Evolutionary conservation across 352 stramenopile species (phyloP).

Genomic region (Pythium myriotylum): DNA sequence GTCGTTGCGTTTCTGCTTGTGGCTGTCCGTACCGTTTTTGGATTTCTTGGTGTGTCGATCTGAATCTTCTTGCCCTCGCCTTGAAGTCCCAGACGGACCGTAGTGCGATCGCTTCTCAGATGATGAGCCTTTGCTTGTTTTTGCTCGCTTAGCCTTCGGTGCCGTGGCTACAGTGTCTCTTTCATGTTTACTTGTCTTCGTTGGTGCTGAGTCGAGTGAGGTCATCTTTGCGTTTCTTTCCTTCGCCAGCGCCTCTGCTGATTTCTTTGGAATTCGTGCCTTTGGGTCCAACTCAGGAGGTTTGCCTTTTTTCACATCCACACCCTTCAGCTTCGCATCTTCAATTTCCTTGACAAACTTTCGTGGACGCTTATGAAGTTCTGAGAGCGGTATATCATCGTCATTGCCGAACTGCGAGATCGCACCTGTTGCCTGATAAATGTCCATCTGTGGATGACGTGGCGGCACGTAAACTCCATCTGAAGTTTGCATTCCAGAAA

Average conservation of each 20-base stretch:
- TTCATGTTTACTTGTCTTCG: background rate
- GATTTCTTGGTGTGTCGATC: background rate
- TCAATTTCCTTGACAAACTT: constrained; percentile 20
- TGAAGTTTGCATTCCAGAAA: constrained; percentile 9
- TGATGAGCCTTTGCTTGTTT: background rate
- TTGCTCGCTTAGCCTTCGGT: constrained; percentile 14
- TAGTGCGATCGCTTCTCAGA: background rate
- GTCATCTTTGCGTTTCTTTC: background rate
- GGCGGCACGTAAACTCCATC: constrained; percentile 16
- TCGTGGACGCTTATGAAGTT: constrained; percentile 15
- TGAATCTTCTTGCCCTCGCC: background rate
- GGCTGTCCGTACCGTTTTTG: background rate
- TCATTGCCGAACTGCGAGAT: constrained; percentile 14
- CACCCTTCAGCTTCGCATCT: constrained; percentile 16
- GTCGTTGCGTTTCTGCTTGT: background rate
- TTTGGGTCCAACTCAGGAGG: constrained; percentile 12
- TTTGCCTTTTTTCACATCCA: constrained; percentile 15
- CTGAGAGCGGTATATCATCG: background rate
- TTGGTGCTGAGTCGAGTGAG: background rate
- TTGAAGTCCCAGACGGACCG: background rate
- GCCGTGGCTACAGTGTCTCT: background rate
- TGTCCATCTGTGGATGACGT: constrained; percentile 16
- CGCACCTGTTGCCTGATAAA: constrained; percentile 23
- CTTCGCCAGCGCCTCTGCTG: background rate
- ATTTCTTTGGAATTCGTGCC: constrained; percentile 26